Base-by-base conservation (phyloP, 2,329 filamentous ascomycete species). In the Fusarium beomiforme region DNA sequence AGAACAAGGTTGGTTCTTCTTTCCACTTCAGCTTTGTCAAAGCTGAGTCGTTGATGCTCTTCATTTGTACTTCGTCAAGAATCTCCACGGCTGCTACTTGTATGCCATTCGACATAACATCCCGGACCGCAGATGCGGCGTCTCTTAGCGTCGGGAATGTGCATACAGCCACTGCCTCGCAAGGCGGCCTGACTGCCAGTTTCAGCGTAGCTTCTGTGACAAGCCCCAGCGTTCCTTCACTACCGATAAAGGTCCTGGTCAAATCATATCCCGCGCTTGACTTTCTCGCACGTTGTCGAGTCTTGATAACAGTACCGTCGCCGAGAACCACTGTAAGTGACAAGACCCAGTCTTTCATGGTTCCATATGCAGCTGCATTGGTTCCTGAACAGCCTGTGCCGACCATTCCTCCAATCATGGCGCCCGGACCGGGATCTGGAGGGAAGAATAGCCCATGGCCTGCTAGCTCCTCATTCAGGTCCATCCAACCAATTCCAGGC, bases 61-160 rank as follows among this genome's bases (percentile, higher is more conserved):
- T 87, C 93, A 96, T 96, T 79, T 95, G 92, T 3, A 95, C 91
- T 56, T 95, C 93, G 75, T 95, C 93, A 91, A 96, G 93, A 70
- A 96, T 90, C 80, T 96, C 93, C 88, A 95, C 91, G 5, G 91
- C 91, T 0, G 91, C 91, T 5, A 95, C 86, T 0, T 91, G 92
- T 3, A 94, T 85, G 0, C 91, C 92, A 2, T 89, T 86, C 70
- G 91, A 89, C 84, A 95, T 91, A 14, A 95, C 88, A 50, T 87
- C 88, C 3, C 91, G 90, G 0, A 92, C 93, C 0, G 92, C 91
- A 0, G 89, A 86, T 0, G 92, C 92, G 1, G 93, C 93, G 76
- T 92, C 90, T 21, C 91, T 88, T 61, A 95, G 93, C 0, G 87
- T 89, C 0, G 92, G 92, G 78, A 96, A 96, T 0, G 89, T 91